These are phyloP conservation scores for Ceriops zippeliana DNA, from an alignment of 345 rosid species.

Conservation along the genomic window DNA sequence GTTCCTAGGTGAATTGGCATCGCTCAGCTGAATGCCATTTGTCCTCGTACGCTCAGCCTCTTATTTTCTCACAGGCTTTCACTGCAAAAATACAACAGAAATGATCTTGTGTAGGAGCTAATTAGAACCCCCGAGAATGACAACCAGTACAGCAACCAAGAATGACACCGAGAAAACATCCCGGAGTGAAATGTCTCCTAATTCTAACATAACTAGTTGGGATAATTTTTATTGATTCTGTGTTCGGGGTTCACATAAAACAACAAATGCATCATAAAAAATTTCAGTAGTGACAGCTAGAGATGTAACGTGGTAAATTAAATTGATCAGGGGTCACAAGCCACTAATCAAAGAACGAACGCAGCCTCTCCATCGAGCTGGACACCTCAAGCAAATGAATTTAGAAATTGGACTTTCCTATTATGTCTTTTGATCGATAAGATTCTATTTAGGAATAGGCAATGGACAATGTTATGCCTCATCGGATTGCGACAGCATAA, in stretches of 20 bases:
- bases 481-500: constrained; percentile 11
- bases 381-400: constrained; percentile 7
- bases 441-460: not conserved
- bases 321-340: constrained; percentile 17
- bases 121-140: not conserved
- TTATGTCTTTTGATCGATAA: not conserved
- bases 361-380: constrained; percentile 22
- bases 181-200: too few relatives aligned
- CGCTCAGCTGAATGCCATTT: too few relatives aligned
- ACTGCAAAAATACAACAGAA: constrained; percentile 2
- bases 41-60: too few relatives aligned
- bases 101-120: not conserved
- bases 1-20: too few relatives aligned
- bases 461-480: not conserved
- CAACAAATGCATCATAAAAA: not conserved
- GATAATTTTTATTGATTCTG: too few relatives aligned
- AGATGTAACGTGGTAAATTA: constrained; percentile 13
- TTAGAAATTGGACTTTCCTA: not conserved
- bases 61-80: not conserved
- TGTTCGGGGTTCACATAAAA: not conserved
- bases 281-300: not conserved
- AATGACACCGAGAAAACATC: not conserved
- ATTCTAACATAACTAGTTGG: too few relatives aligned
- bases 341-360: constrained; percentile 11
- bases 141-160: not conserved